Base-by-base conservation (phyloP, 2,329 filamentous ascomycete genomes). In the Microdochium nivale region DNA sequence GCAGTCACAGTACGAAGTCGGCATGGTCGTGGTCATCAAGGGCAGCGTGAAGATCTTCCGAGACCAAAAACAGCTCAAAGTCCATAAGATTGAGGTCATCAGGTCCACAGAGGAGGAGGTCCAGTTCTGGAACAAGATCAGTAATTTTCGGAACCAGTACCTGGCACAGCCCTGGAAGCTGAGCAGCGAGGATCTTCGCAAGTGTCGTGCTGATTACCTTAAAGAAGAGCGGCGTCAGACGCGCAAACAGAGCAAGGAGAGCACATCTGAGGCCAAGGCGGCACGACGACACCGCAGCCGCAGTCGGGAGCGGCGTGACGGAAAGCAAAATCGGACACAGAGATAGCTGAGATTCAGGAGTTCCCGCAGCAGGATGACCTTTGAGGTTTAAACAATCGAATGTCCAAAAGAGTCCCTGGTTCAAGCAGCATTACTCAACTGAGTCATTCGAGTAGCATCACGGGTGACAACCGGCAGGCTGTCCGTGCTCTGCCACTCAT, bases 131-230 rank as follows among this genome's bases (percentile, higher is more conserved):
- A 70, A 76, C 58, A 80, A 80, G 65, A 68, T 75, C 46, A 56
- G 63, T 19, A 64, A 63, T 27, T 83, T 86, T 59, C 71, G 72
- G 33, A 60, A 59, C 32, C 71, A 78, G 3, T 68, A 81, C 5
- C 67, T 86, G 14, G 63, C 65, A 2, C 66, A 63, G 52, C 75
- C 79, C 0, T 86, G 83, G 83, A 61, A 74, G n/a, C 58, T 86
- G 27, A 71, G 68, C 27, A 63, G 65, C 23, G 71, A 67, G 52
- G 72, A 77, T 50, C 68, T 83, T 47, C 73, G 73, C 49, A 68
- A 65, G 52, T 82, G 78, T 56, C 72, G 72, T 54, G 73, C 67
- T 55, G 70, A 76, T 53, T 73, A 73, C 9, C 72, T 74, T 53
- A 61, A 63, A 2, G 59, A 64, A 4, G 53, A 59, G 25, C 58